Evolutionary conservation across 2,329 filamentous ascomycete species (phyloP), one percentile per base, ranked within the genome.

Genomic region (Monilinia fructicola): DNA sequence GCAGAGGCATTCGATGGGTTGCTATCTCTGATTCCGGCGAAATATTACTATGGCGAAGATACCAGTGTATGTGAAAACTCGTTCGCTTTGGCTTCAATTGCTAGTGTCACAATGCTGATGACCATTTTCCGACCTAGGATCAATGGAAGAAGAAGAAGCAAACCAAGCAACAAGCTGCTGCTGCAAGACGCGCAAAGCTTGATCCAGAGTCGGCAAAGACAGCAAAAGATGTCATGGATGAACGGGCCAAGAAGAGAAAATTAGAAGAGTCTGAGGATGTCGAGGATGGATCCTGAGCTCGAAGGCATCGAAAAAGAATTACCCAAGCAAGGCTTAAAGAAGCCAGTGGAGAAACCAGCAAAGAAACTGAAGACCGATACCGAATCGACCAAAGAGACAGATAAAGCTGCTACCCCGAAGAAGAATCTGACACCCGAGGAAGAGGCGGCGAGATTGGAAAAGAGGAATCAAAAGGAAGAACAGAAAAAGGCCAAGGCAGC

Each of bases 121-220:
- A 31, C 9, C 44, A 7, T 4, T 67, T 35, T 44, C 55, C 64
- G 61, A 71, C 3, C 69, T 75, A 96, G 92, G 90, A 95, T 74
- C 92, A 97, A 88, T 96, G 93, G 92, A 88, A 89, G 78, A 90
- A 90, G 76, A 96, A 95, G 81, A 98, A 98, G 82, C 93, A 98
- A 80, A 94, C 92, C 61, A 97, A 96, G 77, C 90, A 92, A 78
- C 86, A 97, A 78, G 91, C 91, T 68, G 87, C 87, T 69, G 88
- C 90, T 72, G 91, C 92, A 66, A 93, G 93, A 80, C 86, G 89
- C 76, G 92, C 90, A 68, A 98, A 97, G 80, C 85, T 98, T 52
- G 92, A 98, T 74, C 93, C 95, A 35, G 92, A 94, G 71, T 93
- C 92, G 75, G 88, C 90, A 71, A 95, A 96, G 82, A 95, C 88